Conservation (phyloP, 73 alveolate genomes). For the Paramecium octaurelia region DNA sequence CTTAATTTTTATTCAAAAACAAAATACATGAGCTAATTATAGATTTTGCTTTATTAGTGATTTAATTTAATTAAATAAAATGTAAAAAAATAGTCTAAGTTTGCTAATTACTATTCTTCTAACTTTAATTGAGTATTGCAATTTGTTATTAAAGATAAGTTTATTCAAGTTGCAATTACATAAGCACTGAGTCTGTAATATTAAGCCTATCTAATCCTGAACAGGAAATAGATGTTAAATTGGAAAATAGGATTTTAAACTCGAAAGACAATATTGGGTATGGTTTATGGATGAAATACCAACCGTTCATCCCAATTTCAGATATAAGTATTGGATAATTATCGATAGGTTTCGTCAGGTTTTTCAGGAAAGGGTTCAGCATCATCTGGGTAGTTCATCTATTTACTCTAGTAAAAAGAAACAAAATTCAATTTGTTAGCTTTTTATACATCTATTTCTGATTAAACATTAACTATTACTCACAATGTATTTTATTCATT, state of each 20-base stretch:
- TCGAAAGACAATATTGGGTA: background rate
- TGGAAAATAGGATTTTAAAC: background rate
- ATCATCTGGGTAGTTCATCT: background rate
- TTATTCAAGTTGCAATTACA: background rate
- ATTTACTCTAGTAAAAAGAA: background rate
- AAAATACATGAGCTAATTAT: no score
- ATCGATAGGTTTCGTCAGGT: background rate
- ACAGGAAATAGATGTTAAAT: background rate
- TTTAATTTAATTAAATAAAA: no score
- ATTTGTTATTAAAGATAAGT: background rate
- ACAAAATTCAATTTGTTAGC: background rate
- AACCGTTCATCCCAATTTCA: background rate
- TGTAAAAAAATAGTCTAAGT: background rate
- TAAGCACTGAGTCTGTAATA: background rate
- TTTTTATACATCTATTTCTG: background rate
- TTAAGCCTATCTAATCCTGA: background rate
- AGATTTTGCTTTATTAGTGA: background rate
- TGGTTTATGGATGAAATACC: background rate
- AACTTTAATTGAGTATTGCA: background rate
- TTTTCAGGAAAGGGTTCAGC: background rate
- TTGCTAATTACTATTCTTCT: background rate
- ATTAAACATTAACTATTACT: background rate
- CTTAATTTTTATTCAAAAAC: no score
- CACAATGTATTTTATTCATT: background rate
- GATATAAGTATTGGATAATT: background rate